Evolutionary conservation across 768 basidiomycete species (phyloP).

Genomic region (Leccinum subgranulosum): DNA sequence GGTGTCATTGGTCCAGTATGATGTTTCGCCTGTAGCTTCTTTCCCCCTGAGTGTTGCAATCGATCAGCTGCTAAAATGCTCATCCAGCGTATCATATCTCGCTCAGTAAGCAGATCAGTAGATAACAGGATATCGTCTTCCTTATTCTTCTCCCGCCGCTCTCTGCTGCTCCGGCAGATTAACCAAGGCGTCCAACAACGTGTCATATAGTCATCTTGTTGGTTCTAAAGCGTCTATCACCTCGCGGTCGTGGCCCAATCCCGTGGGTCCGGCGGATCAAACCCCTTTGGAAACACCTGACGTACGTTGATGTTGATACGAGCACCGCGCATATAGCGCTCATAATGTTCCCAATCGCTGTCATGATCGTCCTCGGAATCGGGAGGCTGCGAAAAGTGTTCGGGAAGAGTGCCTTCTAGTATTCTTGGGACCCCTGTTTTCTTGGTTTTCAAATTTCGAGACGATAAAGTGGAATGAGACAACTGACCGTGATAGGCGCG

Average conservation of each 20-base stretch:
- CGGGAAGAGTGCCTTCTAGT: constrained; percentile 75
- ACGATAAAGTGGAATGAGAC: neutral
- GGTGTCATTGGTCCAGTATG: constrained; percentile 24
- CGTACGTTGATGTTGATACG: constrained; percentile 92
- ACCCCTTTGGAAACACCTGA: constrained; percentile 80
- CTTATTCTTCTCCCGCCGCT: neutral
- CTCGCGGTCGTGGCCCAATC: constrained; percentile 1
- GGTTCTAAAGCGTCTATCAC: neutral
- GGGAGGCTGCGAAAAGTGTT: constrained; percentile 40
- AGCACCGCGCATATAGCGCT: constrained; percentile 59
- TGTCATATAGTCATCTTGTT: neutral
- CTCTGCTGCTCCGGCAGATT: neutral
- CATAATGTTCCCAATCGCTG: constrained; percentile 59
- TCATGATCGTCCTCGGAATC: constrained; percentile 20
- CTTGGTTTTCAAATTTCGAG: neutral
- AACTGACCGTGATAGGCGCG: constrained; percentile 88
- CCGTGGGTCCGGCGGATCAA: constrained; percentile 32
- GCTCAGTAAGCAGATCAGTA: constrained; percentile 9
- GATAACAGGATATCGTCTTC: constrained; percentile 3
- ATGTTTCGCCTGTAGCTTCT: constrained; percentile 2
- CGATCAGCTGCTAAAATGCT: neutral
- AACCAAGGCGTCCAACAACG: neutral
- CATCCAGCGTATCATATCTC: constrained; percentile 1
- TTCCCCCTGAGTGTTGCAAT: neutral
- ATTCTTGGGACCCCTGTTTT: constrained; percentile 79